phyloP scores from a whole-genome alignment of 1,284 basidiomycete genomes.

The Sanghuangporus weigelae region DNA sequence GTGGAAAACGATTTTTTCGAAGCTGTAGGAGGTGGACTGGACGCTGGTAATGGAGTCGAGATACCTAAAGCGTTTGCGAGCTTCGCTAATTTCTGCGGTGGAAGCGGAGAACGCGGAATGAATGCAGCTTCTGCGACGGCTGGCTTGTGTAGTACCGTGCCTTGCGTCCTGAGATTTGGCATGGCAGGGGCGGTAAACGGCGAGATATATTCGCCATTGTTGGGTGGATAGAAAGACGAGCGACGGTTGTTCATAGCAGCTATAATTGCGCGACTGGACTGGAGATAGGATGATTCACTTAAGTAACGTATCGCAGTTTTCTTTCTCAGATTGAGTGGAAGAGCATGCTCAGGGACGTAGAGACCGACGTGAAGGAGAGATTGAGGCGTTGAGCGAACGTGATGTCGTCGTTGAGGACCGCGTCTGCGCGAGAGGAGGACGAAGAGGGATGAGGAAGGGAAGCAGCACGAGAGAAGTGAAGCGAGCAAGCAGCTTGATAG shows the following conservation, averaged over 20 bases:
- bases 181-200: constrained; percentile 17
- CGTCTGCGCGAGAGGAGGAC: not conserved
- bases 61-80: constrained; percentile 79
- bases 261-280: not conserved
- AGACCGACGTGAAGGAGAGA: constrained; percentile 16
- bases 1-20: constrained; percentile 49
- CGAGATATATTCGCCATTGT: constrained; percentile 15
- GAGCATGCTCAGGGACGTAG: constrained; percentile 12
- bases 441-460: not conserved
- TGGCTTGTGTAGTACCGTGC: constrained; percentile 3
- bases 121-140: constrained; percentile 7
- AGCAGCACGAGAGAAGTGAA: not conserved
- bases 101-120: constrained; percentile 59
- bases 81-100: constrained; percentile 71
- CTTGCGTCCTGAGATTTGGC: constrained; percentile 12
- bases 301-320: not conserved
- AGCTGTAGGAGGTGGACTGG: constrained; percentile 35
- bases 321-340: not conserved
- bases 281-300: too few species aligned
- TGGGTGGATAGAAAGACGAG: constrained; percentile 7
- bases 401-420: not conserved
- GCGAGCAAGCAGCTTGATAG: constrained; percentile 5
- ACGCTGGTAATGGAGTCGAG: constrained; percentile 60
- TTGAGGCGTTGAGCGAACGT: constrained; percentile 9
- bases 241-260: constrained; percentile 11